These are phyloP conservation scores for Picea abies DNA, from an alignment of 83 land plant species.

Conservation along the genomic window DNA sequence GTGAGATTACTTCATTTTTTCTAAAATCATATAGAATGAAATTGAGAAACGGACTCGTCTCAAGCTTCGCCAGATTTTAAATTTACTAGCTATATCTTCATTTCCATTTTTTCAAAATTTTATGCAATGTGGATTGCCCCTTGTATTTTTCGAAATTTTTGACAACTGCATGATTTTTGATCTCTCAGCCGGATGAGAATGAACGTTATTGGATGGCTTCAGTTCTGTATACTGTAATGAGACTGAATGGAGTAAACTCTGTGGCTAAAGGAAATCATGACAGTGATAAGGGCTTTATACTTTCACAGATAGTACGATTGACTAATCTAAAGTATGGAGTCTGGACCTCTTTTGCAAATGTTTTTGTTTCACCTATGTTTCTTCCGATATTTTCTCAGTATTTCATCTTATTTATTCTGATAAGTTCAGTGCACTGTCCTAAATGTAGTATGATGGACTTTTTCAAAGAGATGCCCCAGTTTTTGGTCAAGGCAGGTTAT, in stretches of 20 bases:
- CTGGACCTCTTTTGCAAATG: conserved; percentile 6
- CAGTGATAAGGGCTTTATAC: conserved; percentile 34
- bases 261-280: conserved; percentile 16
- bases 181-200: conserved; percentile 63
- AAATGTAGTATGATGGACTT: conserved; percentile 46
- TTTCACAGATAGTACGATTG: conserved; percentile 66
- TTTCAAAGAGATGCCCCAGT: conserved; percentile 79
- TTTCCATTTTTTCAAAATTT: too few species aligned
- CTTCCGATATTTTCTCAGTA: background rate
- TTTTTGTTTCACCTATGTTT: background rate
- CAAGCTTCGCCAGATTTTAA: too few species aligned
- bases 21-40: background rate
- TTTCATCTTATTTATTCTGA: background rate
- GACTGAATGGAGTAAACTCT: conserved; percentile 26
- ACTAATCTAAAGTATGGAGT: conserved; percentile 70
- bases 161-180: background rate
- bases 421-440: conserved; percentile 22
- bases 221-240: conserved; percentile 52
- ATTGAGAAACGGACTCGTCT: too few species aligned
- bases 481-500: conserved; percentile 59
- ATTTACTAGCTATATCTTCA: too few species aligned
- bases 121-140: background rate
- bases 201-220: conserved; percentile 72
- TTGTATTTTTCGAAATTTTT: background rate
- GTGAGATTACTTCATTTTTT: too few species aligned